These are phyloP conservation scores for Aspergillus thermomutatus DNA, from an alignment of 2,329 filamentous ascomycete genomes.

Conservation along the genomic window DNA sequence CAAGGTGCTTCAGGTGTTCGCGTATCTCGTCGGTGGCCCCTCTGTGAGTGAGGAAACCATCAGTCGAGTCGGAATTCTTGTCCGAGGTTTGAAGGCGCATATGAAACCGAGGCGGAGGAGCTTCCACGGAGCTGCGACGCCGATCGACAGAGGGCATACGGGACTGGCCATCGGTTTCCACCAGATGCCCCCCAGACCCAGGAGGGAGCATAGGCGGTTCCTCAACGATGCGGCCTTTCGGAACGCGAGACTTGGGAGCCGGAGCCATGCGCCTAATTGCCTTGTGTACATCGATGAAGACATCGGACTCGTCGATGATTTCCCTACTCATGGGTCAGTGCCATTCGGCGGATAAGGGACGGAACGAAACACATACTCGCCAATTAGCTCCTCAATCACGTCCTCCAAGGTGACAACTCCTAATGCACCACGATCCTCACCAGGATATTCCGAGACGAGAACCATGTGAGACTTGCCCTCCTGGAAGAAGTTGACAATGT, in stretches of 20 bases:
- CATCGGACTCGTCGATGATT: conserved; percentile 98
- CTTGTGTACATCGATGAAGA: conserved; percentile 97
- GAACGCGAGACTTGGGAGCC: conserved; percentile 73
- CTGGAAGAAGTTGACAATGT: conserved; percentile 99
- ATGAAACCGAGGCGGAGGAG: conserved; percentile 39
- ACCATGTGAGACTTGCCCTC: conserved; percentile 99
- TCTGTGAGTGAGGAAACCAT: conserved; percentile 42
- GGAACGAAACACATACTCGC: conserved; percentile 68
- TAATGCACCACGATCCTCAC: conserved; percentile 84
- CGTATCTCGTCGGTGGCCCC: conserved; percentile 54
- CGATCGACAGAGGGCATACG: conserved; percentile 20
- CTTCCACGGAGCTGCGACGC: conserved; percentile 34
- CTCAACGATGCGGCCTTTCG: conserved; percentile 53
- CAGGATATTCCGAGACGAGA: conserved; percentile 83
- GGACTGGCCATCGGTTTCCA: conserved; percentile 47
- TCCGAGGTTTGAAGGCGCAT: conserved; percentile 35
- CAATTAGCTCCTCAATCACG: conserved; percentile 97
- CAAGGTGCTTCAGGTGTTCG: conserved; percentile 61
- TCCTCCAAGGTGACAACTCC: conserved; percentile 96
- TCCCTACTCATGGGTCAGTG: conserved; percentile 58
- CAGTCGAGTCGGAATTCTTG: conserved; percentile 24
- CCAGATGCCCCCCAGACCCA: conserved; percentile 34
- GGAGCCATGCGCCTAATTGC: conserved; percentile 86
- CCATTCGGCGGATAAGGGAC: neutral
- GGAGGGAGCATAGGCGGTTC: conserved; percentile 39